Percentiles rank a stretch among this genome's conserved stretches.
phyloP scores from a whole-genome alignment of 768 basidiomycete species.

The Kwoniella bestiolae region DNA sequence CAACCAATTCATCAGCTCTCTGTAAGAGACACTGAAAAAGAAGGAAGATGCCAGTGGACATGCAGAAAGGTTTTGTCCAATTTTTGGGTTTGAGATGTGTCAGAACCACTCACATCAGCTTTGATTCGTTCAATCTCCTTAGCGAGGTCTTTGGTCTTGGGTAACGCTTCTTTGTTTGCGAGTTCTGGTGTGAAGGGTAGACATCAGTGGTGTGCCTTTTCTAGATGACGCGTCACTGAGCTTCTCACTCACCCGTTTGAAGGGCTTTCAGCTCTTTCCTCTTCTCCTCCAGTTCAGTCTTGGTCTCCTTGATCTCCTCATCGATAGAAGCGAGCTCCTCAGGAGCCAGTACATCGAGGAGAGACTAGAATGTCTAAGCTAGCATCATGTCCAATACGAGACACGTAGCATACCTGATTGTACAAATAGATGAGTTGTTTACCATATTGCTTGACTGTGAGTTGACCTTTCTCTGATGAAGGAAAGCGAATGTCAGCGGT shows the following conservation, averaged over 20 bases:
- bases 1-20: no score
- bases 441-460: slow-evolving; percentile 85
- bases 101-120: slow-evolving; percentile 62
- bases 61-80: no score
- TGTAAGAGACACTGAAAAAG: no score
- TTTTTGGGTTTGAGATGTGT: no score
- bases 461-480: slow-evolving; percentile 71
- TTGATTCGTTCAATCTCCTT: slow-evolving; percentile 63
- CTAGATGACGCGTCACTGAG: background rate
- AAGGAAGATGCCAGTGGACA: no score
- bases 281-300: slow-evolving; percentile 34
- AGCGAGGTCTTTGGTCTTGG: slow-evolving; percentile 72
- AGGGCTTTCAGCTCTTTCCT: slow-evolving; percentile 66
- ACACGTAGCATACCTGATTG: slow-evolving; percentile 60
- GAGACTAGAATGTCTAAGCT: slow-evolving; percentile 60
- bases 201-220: background rate
- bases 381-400: background rate
- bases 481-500: background rate
- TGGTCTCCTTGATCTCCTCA: slow-evolving; percentile 35
- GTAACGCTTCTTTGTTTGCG: slow-evolving; percentile 66
- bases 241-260: slow-evolving; percentile 60
- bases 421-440: slow-evolving; percentile 83
- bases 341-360: slow-evolving; percentile 68
- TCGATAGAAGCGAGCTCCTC: slow-evolving; percentile 69
- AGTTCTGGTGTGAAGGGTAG: slow-evolving; percentile 62